Percentiles rank a stretch among this genome's conserved stretches.
These are phyloP conservation scores for Salix exigua DNA, from an alignment of 345 rosid genomes.

Conservation along the genomic window DNA sequence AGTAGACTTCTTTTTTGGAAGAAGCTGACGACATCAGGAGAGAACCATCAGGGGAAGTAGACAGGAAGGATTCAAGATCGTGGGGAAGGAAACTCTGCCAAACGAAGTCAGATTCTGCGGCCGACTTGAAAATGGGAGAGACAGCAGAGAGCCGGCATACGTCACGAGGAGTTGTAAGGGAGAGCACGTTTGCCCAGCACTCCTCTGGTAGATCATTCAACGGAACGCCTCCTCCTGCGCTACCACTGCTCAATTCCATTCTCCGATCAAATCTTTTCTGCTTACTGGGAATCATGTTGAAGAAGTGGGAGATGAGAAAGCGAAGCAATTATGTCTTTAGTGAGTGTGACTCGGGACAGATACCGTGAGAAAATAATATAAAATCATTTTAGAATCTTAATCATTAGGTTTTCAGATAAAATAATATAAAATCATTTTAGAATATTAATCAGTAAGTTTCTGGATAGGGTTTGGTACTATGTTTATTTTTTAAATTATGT, in stretches of 20 bases:
- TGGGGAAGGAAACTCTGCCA: conserved; percentile 66
- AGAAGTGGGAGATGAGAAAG: no score
- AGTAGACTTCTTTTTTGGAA: conserved; percentile 47
- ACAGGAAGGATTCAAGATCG: conserved; percentile 27
- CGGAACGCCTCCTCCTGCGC: neutral
- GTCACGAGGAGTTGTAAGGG: conserved; percentile 45
- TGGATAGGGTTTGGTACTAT: no score
- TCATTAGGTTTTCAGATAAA: no score
- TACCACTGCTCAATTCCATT: no score
- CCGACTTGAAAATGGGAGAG: conserved; percentile 39
- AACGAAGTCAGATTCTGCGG: conserved; percentile 49
- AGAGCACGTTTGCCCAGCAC: conserved; percentile 42
- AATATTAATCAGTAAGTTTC: no score
- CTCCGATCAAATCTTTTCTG: neutral
- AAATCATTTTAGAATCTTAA: no score
- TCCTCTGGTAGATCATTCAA: conserved; percentile 37
- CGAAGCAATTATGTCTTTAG: no score
- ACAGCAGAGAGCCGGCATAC: conserved; percentile 46
- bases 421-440: no score
- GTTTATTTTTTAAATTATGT: no score
- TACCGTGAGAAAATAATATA: no score
- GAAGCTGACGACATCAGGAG: neutral
- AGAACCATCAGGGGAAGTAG: neutral
- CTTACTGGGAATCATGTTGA: neutral
- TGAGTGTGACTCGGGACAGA: no score